Conservation (phyloP, 2,329 filamentous ascomycete genomes). For the Whalleya microplaca region DNA sequence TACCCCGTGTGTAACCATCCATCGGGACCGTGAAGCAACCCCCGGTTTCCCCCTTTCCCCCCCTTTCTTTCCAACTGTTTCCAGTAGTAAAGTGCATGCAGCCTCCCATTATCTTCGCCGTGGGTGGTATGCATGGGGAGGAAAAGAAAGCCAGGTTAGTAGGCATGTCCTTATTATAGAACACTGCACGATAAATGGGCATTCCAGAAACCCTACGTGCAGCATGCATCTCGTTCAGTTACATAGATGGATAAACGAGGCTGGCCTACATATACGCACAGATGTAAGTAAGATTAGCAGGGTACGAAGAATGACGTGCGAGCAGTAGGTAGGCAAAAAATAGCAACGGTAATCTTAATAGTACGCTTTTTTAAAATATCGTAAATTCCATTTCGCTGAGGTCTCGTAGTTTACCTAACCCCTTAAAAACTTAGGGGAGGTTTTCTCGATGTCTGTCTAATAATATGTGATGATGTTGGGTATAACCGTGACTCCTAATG, state of each 20-base stretch:
- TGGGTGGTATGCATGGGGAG: too few relatives aligned
- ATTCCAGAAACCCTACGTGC: not conserved
- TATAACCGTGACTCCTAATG: constrained; percentile 16
- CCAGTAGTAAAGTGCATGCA: too few relatives aligned
- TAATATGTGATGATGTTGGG: not conserved
- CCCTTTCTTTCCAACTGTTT: too few relatives aligned
- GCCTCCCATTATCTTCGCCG: too few relatives aligned
- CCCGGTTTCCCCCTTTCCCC: not conserved
- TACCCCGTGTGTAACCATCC: too few relatives aligned
- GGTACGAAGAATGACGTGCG: too few relatives aligned
- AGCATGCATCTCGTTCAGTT: not conserved
- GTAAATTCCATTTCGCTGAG: not conserved
- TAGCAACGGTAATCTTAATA: not conserved
- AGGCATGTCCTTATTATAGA: too few relatives aligned
- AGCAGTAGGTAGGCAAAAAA: not conserved
- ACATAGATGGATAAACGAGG: too few relatives aligned
- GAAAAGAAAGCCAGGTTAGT: too few relatives aligned
- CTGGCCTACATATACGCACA: not conserved
- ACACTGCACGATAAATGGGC: too few relatives aligned
- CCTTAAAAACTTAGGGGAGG: not conserved
- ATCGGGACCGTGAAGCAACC: too few relatives aligned
- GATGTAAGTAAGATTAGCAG: not conserved
- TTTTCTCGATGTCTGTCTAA: not conserved
- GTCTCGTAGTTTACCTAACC: not conserved
- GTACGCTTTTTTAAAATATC: not conserved